Evolutionary conservation across 2,329 filamentous ascomycete species (phyloP), one percentile per base, ranked within the genome.

Genomic region (Metarhizium album): DNA sequence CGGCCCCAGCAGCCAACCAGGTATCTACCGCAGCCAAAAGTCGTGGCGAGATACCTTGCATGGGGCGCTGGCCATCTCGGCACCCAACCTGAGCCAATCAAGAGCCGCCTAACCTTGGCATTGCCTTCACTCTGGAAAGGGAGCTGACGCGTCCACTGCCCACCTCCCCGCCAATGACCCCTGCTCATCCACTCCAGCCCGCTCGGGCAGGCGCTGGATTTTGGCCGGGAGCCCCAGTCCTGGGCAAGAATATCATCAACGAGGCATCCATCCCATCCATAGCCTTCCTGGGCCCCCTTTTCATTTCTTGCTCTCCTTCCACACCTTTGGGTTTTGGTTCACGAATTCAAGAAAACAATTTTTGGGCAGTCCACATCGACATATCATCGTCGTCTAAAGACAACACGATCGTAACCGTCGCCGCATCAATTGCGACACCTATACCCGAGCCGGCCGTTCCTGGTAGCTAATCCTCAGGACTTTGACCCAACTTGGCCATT

Each of bases 261-360:
- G 60, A 64, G 60, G 60, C 62, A 61, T 48, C 58, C 58, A 57
- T 60, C 58, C 59, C 63, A 63, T 65, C 63, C 61, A 65, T 63
- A 67, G 62, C 63, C 56, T 57, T 57, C 54, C 46, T 49, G 11
- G 46, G 24, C 55, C 58, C 59, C 62, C 63, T 59, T 63, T 61
- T 57, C 37, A 18, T 54, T 59, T 48, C 35, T 51, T 45, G 38
- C 31, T 33, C 33, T 46, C 51, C 46, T 50, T 47, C 52, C 20
- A 46, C 50, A 20, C 53, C 46, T 42, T 23, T 37, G 29, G 23
- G 22, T 45, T 50, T n/a, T 20, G 14, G 22, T 29, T 9, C 11
- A 9, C 27, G 14, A 13, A 13, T 11, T 13, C 14, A 11, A 24
- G 9, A 13, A n/a, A n/a, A n/a, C n/a, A n/a, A n/a, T n/a, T 22